Percentiles rank a stretch among this genome's conserved stretches.
phyloP scores from a whole-genome alignment of 371 early-diverging fungal species.

The Zancudomyces culisetae region DNA sequence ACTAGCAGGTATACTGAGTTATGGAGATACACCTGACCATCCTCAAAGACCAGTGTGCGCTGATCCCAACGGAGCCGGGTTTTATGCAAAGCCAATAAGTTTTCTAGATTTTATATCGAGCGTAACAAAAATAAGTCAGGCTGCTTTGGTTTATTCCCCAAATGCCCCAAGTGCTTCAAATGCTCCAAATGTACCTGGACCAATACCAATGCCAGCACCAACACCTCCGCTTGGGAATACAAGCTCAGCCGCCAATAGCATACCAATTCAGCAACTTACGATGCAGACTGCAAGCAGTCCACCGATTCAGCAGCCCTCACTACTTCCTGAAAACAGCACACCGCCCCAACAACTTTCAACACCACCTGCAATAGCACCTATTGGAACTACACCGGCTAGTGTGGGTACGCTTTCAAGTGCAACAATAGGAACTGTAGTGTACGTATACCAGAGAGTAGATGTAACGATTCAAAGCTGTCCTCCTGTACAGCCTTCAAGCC shows the following conservation, averaged over 20 bases:
- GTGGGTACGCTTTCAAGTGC: not conserved
- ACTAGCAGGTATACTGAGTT: constrained; percentile 23
- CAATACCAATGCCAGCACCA: not conserved
- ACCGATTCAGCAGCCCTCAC: too few species aligned
- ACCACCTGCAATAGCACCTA: not conserved
- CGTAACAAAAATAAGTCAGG: not conserved
- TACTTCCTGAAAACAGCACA: too few species aligned
- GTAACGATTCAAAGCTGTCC: not conserved
- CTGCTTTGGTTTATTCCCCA: not conserved
- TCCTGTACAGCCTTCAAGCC: not conserved
- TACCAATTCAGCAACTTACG: too few species aligned
- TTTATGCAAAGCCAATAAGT: not conserved
- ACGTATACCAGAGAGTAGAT: not conserved
- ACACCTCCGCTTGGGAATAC: not conserved
- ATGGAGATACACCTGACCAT: constrained; percentile 10
- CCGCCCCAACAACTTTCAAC: not conserved
- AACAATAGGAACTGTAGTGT: not conserved
- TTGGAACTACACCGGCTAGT: not conserved
- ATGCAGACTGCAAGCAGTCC: too few species aligned
- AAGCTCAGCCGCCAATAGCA: not conserved
- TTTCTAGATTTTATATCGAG: not conserved
- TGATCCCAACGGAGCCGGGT: constrained; percentile 1
- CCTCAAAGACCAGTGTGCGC: constrained; percentile 1
- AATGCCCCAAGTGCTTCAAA: not conserved
- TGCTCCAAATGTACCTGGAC: not conserved